Percentiles rank a stretch among this genome's conserved stretches.
Evolutionary conservation across 495 filamentous ascomycete genomes (phyloP).

Genomic region (Penicillium arizonense): DNA sequence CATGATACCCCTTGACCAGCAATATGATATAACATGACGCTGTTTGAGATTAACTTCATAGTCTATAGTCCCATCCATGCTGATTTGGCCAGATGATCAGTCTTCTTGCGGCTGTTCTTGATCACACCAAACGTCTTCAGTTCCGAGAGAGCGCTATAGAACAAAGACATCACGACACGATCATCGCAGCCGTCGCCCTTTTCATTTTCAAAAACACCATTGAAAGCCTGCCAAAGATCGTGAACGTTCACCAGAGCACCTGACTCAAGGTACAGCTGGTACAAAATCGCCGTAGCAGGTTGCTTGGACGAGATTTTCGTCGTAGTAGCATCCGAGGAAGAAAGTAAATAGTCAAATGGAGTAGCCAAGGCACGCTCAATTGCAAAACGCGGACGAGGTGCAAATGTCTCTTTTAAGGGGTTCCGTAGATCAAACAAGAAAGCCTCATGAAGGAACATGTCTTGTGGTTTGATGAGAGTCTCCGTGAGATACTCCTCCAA

Average conservation of each 20-base stretch:
- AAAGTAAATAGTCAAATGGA: conserved; percentile 85
- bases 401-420: conserved; percentile 79
- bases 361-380: conserved; percentile 76
- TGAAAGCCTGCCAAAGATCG: conserved; percentile 89
- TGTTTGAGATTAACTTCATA: conserved; percentile 3
- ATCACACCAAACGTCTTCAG: conserved; percentile 81
- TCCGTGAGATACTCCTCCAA: conserved; percentile 54
- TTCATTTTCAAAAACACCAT: conserved; percentile 68
- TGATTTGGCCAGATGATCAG: conserved; percentile 84
- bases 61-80: conserved; percentile 63
- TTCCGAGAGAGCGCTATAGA: conserved; percentile 82
- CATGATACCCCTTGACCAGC: conserved; percentile 24
- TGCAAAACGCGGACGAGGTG: conserved; percentile 72
- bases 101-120: conserved; percentile 86
- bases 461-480: conserved; percentile 55
- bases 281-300: conserved; percentile 78
- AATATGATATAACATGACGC: conserved; percentile 14
- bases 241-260: conserved; percentile 83
- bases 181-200: conserved; percentile 48
- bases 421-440: conserved; percentile 81
- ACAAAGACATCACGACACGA: conserved; percentile 61
- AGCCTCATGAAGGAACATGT: conserved; percentile 72
- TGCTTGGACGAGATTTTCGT: conserved; percentile 57
- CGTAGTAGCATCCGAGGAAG: conserved; percentile 40
- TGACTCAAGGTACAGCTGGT: conserved; percentile 88